Conservation (phyloP, 257 asterid genomes). For the Solanum peruvianum region DNA sequence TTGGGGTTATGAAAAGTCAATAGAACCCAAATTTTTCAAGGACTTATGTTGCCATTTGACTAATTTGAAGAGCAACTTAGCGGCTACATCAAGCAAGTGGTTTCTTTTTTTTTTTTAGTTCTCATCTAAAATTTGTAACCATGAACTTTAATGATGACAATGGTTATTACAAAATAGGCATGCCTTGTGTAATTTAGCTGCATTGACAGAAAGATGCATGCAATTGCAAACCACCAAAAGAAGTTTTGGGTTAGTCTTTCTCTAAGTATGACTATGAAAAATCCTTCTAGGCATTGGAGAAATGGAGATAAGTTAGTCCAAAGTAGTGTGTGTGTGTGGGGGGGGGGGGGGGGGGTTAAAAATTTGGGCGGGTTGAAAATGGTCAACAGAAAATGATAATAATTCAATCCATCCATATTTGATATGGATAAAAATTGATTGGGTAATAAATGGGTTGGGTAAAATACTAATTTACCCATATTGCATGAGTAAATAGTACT, state of each 20-base stretch:
- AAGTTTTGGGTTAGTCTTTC: neutral
- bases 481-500: no score
- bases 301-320: neutral
- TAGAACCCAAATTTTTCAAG: neutral
- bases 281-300: neutral
- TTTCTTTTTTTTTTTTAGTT: neutral
- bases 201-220: neutral
- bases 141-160: neutral
- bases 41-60: neutral
- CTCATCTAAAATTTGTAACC: neutral
- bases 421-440: no score
- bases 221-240: neutral
- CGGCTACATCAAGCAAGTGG: neutral
- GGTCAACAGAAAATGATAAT: no score
- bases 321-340: neutral
- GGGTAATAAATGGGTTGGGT: no score
- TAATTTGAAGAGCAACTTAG: neutral
- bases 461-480: no score
- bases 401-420: no score
- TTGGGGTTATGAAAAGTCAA: neutral
- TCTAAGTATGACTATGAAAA: neutral
- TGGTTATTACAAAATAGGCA: neutral
- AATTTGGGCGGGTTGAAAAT: no score
- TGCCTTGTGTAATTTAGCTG: neutral
- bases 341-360: no score